Base-by-base conservation (phyloP, 2,329 filamentous ascomycete species). In the Fonsecaea monophora region DNA sequence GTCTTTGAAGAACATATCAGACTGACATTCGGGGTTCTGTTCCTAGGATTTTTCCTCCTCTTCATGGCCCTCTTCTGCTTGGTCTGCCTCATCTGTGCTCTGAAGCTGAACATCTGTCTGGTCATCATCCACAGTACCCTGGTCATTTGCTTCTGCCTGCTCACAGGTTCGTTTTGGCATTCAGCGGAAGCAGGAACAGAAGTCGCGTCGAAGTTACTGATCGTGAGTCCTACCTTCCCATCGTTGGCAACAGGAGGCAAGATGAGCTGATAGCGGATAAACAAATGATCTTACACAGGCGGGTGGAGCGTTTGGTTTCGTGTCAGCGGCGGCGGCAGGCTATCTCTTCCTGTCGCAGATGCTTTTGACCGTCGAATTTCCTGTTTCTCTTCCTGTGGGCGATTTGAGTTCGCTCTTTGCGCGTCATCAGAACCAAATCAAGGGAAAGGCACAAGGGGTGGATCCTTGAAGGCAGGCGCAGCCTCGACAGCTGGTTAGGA, bases 61-160 rank as follows among this genome's bases (percentile, higher is more conserved):
- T 42, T 42, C 40, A 42, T 42, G 40, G 40, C 40, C 15, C 40
- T 42, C 18, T 42, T 42, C 40, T 42, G 40, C 40, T n/a, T 42
- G 13, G 40, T 42, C 40, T 42, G 40, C 40, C 40, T 42, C 10
- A 18, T 42, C 15, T 42, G 40, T n/a, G 15, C 40, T n/a, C 15
- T 42, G 40, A 42, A 42, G 40, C 40, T 42, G 15, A 42, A 42
- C 40, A n/a, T 42, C 40, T 42, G 40, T 8, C 40, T 42, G 40
- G 40, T 42, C 15, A 42, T 42, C 40, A 42, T 42, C 40, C 40
- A 42, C 40, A 42, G 40, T 42, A 42, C 40, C 8, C 40, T 42
- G 40, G 40, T 42, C 5, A 42, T 42, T n/a, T 42, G 40, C 40
- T 42, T 42, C 15, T 42, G 40, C 10, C 40, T 42, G 13, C 40